Evolutionary conservation across 1,139 yeast species (phyloP).

Genomic region (Pichia sp.): DNA sequence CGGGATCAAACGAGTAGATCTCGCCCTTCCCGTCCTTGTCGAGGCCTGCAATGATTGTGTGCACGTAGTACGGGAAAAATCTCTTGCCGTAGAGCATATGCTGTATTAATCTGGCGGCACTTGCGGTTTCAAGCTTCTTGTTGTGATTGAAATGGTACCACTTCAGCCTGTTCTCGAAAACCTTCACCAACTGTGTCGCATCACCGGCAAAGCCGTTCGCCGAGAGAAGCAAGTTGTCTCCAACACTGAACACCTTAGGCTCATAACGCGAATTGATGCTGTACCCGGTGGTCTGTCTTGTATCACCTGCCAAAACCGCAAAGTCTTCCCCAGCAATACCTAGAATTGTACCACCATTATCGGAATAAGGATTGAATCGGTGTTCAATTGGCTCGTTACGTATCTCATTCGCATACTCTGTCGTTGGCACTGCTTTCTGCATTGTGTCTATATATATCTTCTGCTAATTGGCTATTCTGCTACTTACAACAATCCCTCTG

Average conservation of each 20-base stretch:
- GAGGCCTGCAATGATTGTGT: slow-evolving; percentile 89
- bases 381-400: slow-evolving; percentile 69
- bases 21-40: slow-evolving; percentile 96
- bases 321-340: slow-evolving; percentile 98
- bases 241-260: slow-evolving; percentile 85
- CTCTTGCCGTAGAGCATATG: slow-evolving; percentile 88
- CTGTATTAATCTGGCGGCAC: slow-evolving; percentile 90
- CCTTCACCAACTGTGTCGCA: slow-evolving; percentile 77
- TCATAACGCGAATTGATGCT: slow-evolving; percentile 90
- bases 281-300: slow-evolving; percentile 93
- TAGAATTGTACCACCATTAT: slow-evolving; percentile 94
- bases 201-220: slow-evolving; percentile 98
- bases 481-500: too few relatives aligned
- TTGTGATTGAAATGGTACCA: slow-evolving; percentile 90
- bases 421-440: slow-evolving; percentile 28
- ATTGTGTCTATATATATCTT: slow-evolving; percentile 2
- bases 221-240: slow-evolving; percentile 81
- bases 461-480: neutral
- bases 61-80: slow-evolving; percentile 94
- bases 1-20: slow-evolving; percentile 94
- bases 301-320: slow-evolving; percentile 96
- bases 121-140: slow-evolving; percentile 58
- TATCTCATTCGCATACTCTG: slow-evolving; percentile 33
- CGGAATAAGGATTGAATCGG: slow-evolving; percentile 91
- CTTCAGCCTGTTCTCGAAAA: slow-evolving; percentile 71